phyloP scores from a whole-genome alignment of 2,329 filamentous ascomycete species.

The Cercospora sesami region DNA sequence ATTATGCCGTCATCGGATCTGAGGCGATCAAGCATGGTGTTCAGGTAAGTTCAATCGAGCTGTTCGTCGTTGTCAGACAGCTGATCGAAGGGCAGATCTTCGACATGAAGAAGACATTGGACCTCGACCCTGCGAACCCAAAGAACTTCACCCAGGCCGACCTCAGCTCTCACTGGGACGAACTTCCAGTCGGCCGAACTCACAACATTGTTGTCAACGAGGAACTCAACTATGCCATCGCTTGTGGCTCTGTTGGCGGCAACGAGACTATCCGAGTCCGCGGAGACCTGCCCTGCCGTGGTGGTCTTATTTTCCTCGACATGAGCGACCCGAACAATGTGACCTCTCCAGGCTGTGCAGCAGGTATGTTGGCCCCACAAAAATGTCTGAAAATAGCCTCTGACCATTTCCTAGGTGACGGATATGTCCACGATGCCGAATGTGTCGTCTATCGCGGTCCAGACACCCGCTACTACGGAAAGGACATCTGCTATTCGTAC shows the following conservation, averaged over 20 bases:
- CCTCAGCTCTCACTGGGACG: conserved; percentile 21
- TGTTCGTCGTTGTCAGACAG: neutral
- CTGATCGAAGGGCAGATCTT: conserved; percentile 47
- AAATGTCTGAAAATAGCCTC: conserved; percentile 19
- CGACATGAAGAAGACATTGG: conserved; percentile 59
- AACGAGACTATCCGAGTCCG: conserved; percentile 27
- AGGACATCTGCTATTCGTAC: conserved; percentile 55
- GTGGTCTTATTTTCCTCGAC: conserved; percentile 58
- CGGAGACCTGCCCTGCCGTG: conserved; percentile 42
- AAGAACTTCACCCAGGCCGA: conserved; percentile 45
- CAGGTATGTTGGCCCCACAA: conserved; percentile 15
- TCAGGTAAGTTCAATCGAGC: conserved; percentile 39
- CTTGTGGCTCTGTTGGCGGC: conserved; percentile 24
- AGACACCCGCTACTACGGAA: conserved; percentile 46
- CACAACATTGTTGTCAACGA: conserved; percentile 57
- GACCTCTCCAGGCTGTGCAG: conserved; percentile 52
- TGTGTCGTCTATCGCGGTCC: conserved; percentile 55
- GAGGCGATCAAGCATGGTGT: conserved; percentile 56
- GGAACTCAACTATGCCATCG: conserved; percentile 49
- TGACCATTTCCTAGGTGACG: conserved; percentile 40
- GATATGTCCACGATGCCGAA: conserved; percentile 58
- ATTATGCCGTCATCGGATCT: conserved; percentile 47
- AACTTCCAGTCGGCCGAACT: conserved; percentile 30
- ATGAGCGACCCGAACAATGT: conserved; percentile 53
- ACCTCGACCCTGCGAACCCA: conserved; percentile 47